Evolutionary conservation across 1,284 basidiomycete genomes (phyloP).

Genomic region (Boletellus deceptivus): DNA sequence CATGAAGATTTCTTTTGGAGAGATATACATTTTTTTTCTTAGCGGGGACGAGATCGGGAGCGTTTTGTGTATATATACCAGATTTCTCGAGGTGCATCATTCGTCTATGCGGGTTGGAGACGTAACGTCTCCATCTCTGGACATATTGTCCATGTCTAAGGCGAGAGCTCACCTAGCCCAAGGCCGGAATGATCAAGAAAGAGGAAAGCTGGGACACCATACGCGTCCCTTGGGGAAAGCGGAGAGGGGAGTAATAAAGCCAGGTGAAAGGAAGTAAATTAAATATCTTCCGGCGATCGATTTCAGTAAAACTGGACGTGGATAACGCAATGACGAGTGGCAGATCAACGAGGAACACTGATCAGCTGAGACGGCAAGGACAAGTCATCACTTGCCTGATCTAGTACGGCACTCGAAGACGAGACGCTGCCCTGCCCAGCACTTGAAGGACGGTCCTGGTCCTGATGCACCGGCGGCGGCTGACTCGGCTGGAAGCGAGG

Average conservation of each 20-base stretch:
- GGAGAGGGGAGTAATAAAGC: too few species aligned
- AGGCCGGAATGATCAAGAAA: not conserved
- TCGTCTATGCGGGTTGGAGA: too few species aligned
- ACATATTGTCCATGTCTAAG: too few species aligned
- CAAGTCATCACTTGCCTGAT: constrained; percentile 5
- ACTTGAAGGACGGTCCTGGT: constrained; percentile 23
- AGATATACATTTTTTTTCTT: not conserved
- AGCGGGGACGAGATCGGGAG: too few species aligned
- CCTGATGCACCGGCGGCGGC: constrained; percentile 18
- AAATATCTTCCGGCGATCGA: not conserved
- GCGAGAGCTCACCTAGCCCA: too few species aligned
- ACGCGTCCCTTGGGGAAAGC: too few species aligned
- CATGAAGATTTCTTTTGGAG: too few species aligned
- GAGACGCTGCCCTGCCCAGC: constrained; percentile 19
- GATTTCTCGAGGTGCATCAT: too few species aligned
- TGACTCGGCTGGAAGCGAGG: constrained; percentile 22
- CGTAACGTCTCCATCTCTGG: too few species aligned
- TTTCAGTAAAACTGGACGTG: constrained; percentile 24
- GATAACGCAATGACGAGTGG: not conserved
- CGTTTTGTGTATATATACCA: too few species aligned
- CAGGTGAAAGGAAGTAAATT: not conserved
- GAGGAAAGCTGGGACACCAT: too few species aligned
- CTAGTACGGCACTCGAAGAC: constrained; percentile 20
- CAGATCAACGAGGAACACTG: not conserved
- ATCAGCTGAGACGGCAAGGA: too few species aligned